These are phyloP conservation scores for Kwoniella sp. DNA, from an alignment of 768 basidiomycete species.

Conservation along the genomic window DNA sequence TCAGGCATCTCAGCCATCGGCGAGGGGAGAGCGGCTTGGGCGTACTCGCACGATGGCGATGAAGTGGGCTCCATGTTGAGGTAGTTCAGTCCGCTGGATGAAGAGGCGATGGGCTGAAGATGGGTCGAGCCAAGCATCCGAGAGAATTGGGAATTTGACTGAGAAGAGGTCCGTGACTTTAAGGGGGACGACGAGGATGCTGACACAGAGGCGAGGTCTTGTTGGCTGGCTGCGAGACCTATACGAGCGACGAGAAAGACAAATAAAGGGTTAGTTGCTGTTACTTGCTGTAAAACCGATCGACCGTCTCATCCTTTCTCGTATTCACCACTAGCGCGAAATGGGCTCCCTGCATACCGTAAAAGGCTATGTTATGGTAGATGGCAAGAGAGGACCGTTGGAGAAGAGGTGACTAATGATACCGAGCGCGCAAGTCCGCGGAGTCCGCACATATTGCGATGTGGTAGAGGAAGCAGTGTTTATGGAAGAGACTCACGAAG, in stretches of 20 bases:
- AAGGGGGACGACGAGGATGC: slow-evolving; percentile 7
- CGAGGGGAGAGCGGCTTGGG: slow-evolving; percentile 14
- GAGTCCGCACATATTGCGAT: not conserved
- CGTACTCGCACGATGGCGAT: slow-evolving; percentile 16
- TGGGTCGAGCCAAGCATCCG: not conserved
- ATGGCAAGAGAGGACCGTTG: not conserved
- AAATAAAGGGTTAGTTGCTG: not conserved
- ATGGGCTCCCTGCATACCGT: slow-evolving; percentile 3
- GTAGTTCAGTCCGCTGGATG: slow-evolving; percentile 34
- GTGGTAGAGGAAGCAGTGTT: not conserved
- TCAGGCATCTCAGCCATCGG: slow-evolving; percentile 10
- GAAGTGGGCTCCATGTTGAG: slow-evolving; percentile 33
- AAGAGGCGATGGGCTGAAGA: slow-evolving; percentile 30
- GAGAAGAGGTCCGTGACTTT: not conserved
- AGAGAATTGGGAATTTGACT: not conserved
- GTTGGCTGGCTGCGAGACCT: slow-evolving; percentile 3
- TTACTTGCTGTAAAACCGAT: not conserved
- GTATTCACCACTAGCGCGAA: slow-evolving; percentile 10
- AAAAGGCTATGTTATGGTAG: not conserved
- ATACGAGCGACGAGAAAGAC: not conserved
- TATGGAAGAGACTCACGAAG: slow-evolving; percentile 13
- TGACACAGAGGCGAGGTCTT: slow-evolving; percentile 8
- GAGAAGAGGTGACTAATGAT: not conserved
- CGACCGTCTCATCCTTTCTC: not conserved
- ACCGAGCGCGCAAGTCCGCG: not conserved